A percentile compares a stretch with the other conserved stretches of the same genome.
These are phyloP conservation scores for Cubamyces lactineus DNA, from an alignment of 768 basidiomycete genomes.

Conservation along the genomic window DNA sequence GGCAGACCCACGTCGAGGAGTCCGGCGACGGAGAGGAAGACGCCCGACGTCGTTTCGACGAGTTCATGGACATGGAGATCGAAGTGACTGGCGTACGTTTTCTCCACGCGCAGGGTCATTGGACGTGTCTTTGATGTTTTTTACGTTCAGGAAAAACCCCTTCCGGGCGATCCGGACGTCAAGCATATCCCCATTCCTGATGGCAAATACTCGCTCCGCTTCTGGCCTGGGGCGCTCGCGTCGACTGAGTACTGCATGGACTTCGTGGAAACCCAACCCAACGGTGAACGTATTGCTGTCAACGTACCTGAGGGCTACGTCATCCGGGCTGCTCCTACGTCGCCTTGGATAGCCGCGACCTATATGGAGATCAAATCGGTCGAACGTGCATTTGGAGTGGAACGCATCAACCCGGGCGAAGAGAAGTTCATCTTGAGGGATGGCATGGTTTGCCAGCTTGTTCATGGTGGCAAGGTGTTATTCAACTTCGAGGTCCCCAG, in stretches of 20 bases:
- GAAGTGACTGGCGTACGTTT: too few relatives aligned
- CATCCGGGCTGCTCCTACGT: neutral
- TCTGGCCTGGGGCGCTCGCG: neutral
- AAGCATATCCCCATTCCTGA: neutral
- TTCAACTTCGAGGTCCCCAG: too few relatives aligned
- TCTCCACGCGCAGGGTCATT: too few relatives aligned
- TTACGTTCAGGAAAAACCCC: neutral
- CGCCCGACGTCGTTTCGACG: too few relatives aligned
- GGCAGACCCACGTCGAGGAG: too few relatives aligned
- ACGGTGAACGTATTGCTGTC: neutral
- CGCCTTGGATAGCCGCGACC: neutral
- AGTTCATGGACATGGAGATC: too few relatives aligned
- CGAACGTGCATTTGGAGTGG: neutral
- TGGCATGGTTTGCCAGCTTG: neutral
- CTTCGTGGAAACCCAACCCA: neutral
- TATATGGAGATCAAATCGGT: neutral
- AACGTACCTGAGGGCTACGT: neutral
- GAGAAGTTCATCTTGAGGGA: conserved; percentile 1
- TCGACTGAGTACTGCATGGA: neutral
- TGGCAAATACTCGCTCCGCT: neutral
- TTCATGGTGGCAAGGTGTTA: neutral
- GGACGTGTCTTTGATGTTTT: too few relatives aligned
- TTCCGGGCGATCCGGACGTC: neutral
- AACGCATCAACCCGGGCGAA: neutral
- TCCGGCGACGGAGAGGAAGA: too few relatives aligned